A percentile compares a stretch with the other conserved stretches of the same genome.
phyloP scores from a whole-genome alignment of 495 filamentous ascomycete species.

The Trichoderma erinaceum region DNA sequence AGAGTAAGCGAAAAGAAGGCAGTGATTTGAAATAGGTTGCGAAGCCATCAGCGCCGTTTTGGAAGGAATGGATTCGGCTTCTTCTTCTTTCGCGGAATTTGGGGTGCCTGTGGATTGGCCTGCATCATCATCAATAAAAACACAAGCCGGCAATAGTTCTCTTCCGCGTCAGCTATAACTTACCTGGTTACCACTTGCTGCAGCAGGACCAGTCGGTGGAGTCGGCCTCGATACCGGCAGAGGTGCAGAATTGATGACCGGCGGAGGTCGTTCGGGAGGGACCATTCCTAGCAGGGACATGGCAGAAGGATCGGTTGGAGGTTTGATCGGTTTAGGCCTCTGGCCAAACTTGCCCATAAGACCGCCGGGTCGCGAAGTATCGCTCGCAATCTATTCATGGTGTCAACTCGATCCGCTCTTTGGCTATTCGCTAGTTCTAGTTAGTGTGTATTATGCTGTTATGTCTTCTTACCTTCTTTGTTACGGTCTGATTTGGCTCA shows the following conservation, averaged over 20 bases:
- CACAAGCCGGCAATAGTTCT: background rate
- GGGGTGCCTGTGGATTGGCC: background rate
- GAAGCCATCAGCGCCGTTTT: background rate
- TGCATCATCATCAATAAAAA: background rate
- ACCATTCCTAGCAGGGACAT: slow-evolving; percentile 26
- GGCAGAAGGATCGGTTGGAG: slow-evolving; percentile 25
- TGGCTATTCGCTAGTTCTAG: background rate
- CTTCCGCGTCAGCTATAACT: background rate
- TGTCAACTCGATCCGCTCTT: background rate
- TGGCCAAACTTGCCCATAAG: slow-evolving; percentile 15
- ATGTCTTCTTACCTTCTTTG: slow-evolving; percentile 30
- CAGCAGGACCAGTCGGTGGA: background rate
- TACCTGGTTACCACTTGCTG: slow-evolving; percentile 10
- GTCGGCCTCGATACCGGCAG: slow-evolving; percentile 15
- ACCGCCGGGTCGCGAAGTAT: slow-evolving; percentile 18
- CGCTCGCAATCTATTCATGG: slow-evolving; percentile 21
- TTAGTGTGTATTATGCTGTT: background rate
- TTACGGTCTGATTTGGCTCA: slow-evolving; percentile 21
- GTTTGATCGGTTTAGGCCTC: slow-evolving; percentile 21
- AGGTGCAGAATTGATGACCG: slow-evolving; percentile 15
- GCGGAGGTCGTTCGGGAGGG: slow-evolving; percentile 15
- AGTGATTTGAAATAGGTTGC: background rate
- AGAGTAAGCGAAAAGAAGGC: background rate
- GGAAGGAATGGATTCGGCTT: slow-evolving; percentile 5
- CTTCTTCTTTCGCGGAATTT: slow-evolving; percentile 2